Conservation (phyloP, 2,329 filamentous ascomycete species). For the Orbilia oligospora region DNA sequence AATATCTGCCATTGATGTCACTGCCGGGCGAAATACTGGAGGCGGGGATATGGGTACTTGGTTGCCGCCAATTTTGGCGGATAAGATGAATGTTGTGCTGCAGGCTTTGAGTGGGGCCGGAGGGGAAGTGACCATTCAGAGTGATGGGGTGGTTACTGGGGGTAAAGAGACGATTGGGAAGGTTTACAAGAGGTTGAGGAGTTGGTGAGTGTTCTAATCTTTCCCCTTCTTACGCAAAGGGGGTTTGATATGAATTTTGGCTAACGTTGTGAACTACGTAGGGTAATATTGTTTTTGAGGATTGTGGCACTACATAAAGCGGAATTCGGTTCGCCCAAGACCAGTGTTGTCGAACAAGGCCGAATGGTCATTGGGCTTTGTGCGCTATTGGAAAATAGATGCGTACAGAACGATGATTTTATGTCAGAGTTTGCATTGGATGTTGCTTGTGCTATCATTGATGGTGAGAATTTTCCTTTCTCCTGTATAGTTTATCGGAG, state of each 20-base stretch:
- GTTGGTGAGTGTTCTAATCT: constrained; percentile 58
- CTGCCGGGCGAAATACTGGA: constrained; percentile 58
- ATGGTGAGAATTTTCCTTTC: constrained; percentile 53
- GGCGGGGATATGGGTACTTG: constrained; percentile 51
- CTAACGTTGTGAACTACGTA: constrained; percentile 29
- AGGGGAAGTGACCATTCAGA: constrained; percentile 48
- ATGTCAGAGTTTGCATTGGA: constrained; percentile 63
- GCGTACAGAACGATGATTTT: constrained; percentile 62
- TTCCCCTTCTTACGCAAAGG: background rate
- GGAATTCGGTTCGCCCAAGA: constrained; percentile 61
- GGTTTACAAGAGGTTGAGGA: constrained; percentile 54
- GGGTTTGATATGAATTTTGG: background rate
- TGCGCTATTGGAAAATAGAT: constrained; percentile 62
- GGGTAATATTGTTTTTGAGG: constrained; percentile 62
- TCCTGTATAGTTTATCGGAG: background rate
- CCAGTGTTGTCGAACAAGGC: constrained; percentile 61
- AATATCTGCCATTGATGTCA: constrained; percentile 64
- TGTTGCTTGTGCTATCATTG: constrained; percentile 62
- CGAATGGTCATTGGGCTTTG: constrained; percentile 63
- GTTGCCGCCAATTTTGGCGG: constrained; percentile 63
- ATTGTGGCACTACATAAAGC: constrained; percentile 63
- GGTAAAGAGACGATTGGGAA: constrained; percentile 46
- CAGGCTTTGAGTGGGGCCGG: constrained; percentile 46
- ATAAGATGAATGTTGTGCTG: constrained; percentile 63
- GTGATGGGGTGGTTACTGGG: constrained; percentile 53